Base-by-base conservation (phyloP, 768 basidiomycete genomes). In the Leccinum barrowsii region DNA sequence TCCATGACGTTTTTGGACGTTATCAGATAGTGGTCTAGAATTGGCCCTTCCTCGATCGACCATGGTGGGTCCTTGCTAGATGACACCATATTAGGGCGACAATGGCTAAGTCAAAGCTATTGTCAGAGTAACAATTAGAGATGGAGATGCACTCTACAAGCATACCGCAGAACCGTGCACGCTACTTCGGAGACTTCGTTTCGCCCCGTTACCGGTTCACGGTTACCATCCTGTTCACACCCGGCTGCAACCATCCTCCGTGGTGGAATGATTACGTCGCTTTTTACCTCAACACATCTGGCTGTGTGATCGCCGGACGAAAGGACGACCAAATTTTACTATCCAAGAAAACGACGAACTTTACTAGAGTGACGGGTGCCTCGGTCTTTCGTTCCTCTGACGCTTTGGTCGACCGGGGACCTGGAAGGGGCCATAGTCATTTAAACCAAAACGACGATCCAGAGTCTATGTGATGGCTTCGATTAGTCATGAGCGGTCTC, bases 11-110 rank as follows among this genome's bases (percentile, higher is more conserved):
- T 5, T 7, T 8, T 7, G 21, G 40, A 61, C 59, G 55, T 58
- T 55, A 64, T 57, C 56, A 15, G n/a, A n/a, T 48, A 48, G 19
- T 21, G 47, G n/a, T 34, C 32, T 11, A 46, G 53, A 54, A 35
- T 8, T 56, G n/a, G 13, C 7, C 30, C 50, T 32, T 22, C 28
- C 28, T 28, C 13, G 21, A 11, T 54, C 13, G 17, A 11, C 50
- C 50, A 55, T 61, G 53, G 58, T 56, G 40, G n/a, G 24, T 35
- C 35, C 42, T 55, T 34, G 26, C 34, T 22, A 28, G 19, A 50
- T 56, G 22, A 48, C 15, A 26, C 35, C 47, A 47, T 17, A 19
- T 7, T 47, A 37, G 12, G 53, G 47, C 32, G 24, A 12, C 50
- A 28, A 24, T 34, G 35, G 35, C 37, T 52, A 21, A 52, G 10